Base-by-base conservation (phyloP, 495 filamentous ascomycete genomes). In the Xylaria nigripes region DNA sequence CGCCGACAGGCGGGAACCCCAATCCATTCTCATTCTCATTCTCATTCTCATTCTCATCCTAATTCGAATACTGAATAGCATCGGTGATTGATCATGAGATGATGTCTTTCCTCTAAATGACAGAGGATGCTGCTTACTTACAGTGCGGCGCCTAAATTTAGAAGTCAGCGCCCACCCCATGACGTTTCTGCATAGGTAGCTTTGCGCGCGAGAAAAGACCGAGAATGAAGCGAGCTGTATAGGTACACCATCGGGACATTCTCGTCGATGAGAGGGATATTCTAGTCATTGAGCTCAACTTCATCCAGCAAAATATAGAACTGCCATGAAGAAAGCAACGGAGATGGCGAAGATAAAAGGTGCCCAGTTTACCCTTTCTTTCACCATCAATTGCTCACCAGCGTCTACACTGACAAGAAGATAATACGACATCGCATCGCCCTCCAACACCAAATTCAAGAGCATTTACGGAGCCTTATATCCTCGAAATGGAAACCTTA, bases 401-500 rank as follows among this genome's bases (percentile, higher is more conserved):
- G 4, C 36, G 15, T 36, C 32, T 10, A 30, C 7, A 34, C 32
- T 34, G 2, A 34, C 32, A 34, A 13, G 32, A 13, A 29, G 4
- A 29, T 29, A 29, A 34, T 34, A 34, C 32, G 13, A 6, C 2
- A 34, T 12, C 27, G 27, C 27, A 30, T 36, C 32, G 13, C 2
- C 6, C 32, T 12, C 13, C n/a, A 9, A 12, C 15, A 24, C 43
- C 19, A 12, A 45, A 24, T n/a, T n/a, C n/a, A 36, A 30, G 10
- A 30, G 27, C 27, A 30, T 36, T 16, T 24, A 45, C 10, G 6
- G 3, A 43, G 9, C 40, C 3, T 8, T 19, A 30, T n/a, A 46
- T 12, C 13, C 38, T 32, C 34, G 19, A 40, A 5, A 57, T 60
- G 48, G 68, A 71, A 43, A 72, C 73, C 34, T 51, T 79, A 60